phyloP scores from a whole-genome alignment of 2,329 filamentous ascomycete genomes.

The Colletotrichum sp. region DNA sequence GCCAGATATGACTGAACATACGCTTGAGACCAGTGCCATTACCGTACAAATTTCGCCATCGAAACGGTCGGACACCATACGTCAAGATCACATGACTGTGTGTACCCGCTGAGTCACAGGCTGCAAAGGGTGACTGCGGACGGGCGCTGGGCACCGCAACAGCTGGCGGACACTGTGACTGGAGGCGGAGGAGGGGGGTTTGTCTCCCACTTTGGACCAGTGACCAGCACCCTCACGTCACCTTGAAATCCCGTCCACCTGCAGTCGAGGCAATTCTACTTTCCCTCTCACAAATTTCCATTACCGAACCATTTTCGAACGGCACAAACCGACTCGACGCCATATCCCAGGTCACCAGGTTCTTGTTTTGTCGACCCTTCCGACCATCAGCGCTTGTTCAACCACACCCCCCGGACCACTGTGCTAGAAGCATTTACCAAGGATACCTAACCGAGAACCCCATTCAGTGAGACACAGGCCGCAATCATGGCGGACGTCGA shows the following conservation, averaged over 20 bases:
- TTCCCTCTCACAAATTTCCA: conserved; percentile 12
- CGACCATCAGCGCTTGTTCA: not conserved
- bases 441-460: conserved; percentile 21
- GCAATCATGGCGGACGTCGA: conserved; percentile 35
- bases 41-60: not conserved
- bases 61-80: not conserved
- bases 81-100: not conserved
- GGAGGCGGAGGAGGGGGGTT: not conserved
- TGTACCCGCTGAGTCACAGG: conserved; percentile 2
- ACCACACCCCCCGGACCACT: not conserved
- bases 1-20: not conserved
- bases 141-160: not conserved
- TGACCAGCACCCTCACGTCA: conserved; percentile 16
- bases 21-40: not conserved
- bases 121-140: not conserved
- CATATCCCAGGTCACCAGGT: not conserved
- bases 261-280: not conserved
- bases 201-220: not conserved
- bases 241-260: conserved; percentile 9
- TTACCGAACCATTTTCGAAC: not conserved
- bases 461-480: conserved; percentile 17
- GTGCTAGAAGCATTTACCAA: not conserved
- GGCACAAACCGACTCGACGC: not conserved
- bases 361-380: not conserved
- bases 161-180: not conserved